phyloP scores from a whole-genome alignment of 2,329 filamentous ascomycete species.

The Aspergillus ustus region DNA sequence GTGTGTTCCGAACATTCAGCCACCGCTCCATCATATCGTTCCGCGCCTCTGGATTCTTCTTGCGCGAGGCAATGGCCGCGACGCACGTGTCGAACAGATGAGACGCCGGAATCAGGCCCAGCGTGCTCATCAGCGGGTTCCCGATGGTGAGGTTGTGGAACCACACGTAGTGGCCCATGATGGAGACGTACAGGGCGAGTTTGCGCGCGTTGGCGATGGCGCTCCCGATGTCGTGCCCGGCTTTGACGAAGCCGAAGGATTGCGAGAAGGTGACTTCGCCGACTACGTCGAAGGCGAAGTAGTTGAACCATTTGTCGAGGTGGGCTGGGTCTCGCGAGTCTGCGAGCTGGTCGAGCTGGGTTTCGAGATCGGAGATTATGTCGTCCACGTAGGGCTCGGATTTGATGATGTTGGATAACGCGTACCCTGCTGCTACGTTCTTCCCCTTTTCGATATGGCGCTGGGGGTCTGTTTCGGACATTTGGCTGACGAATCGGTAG shows the following conservation, averaged over 20 bases:
- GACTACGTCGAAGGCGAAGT: conserved; percentile 12
- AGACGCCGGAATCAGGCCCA: neutral
- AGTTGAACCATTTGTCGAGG: conserved; percentile 14
- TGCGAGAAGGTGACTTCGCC: conserved; percentile 13
- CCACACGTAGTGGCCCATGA: conserved; percentile 6
- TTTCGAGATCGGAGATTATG: neutral
- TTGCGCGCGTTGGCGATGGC: conserved; percentile 14
- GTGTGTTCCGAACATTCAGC: conserved; percentile 5
- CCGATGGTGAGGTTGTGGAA: conserved; percentile 6
- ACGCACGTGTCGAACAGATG: conserved; percentile 5
- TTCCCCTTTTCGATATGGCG: conserved; percentile 38
- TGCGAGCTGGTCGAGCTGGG: neutral
- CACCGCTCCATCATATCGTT: conserved; percentile 8
- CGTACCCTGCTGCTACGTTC: conserved; percentile 35
- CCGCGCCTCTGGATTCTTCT: conserved; percentile 3
- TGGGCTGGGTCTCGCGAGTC: neutral
- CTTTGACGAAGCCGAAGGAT: conserved; percentile 8
- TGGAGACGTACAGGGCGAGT: conserved; percentile 13
- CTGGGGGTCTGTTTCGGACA: conserved; percentile 44
- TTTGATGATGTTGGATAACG: conserved; percentile 38
- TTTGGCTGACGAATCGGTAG: conserved; percentile 45
- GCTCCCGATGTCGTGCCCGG: conserved; percentile 3
- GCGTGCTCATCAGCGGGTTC: conserved; percentile 1
- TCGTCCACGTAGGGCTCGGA: conserved; percentile 26
- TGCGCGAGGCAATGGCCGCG: neutral